A percentile compares a stretch with the other conserved stretches of the same genome.
phyloP scores from a whole-genome alignment of 768 basidiomycete genomes.

The Serendipita sp. region DNA sequence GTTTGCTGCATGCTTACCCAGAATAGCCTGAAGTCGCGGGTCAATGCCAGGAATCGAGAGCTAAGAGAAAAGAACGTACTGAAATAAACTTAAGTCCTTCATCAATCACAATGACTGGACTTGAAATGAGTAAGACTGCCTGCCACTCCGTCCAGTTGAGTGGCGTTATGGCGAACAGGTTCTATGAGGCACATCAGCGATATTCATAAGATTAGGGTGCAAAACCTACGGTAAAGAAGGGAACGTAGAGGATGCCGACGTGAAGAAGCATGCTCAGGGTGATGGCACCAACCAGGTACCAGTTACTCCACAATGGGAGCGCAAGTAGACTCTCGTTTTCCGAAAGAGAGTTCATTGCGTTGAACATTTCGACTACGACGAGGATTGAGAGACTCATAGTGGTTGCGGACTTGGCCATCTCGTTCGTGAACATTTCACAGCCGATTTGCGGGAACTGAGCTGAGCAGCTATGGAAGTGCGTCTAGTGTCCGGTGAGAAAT shows the following conservation, averaged over 20 bases:
- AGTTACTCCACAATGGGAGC: conserved; percentile 89
- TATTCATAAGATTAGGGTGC: not conserved
- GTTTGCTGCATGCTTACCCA: not conserved
- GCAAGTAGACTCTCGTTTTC: conserved; percentile 88
- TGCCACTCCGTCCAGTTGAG: conserved; percentile 93
- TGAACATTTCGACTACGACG: conserved; percentile 94
- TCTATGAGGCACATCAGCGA: conserved; percentile 24
- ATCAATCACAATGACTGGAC: conserved; percentile 79
- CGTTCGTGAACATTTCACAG: conserved; percentile 89
- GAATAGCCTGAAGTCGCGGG: not conserved
- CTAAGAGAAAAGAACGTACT: conserved; percentile 8
- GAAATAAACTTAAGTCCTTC: conserved; percentile 65
- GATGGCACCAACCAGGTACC: conserved; percentile 80
- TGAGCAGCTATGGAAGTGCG: conserved; percentile 90
- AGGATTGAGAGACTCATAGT: conserved; percentile 95
- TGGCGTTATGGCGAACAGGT: conserved; percentile 81
- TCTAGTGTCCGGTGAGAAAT: conserved; percentile 30
- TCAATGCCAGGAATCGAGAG: not conserved
- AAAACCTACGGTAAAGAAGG: conserved; percentile 75
- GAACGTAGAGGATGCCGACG: conserved; percentile 90
- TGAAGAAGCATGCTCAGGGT: conserved; percentile 84
- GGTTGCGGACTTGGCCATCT: conserved; percentile 72
- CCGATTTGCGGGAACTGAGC: conserved; percentile 75
- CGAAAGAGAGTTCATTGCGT: conserved; percentile 94
- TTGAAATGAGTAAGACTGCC: conserved; percentile 75